Conservation (phyloP, 192 early-diverging fungal genomes). For the Coemansia biformis region DNA sequence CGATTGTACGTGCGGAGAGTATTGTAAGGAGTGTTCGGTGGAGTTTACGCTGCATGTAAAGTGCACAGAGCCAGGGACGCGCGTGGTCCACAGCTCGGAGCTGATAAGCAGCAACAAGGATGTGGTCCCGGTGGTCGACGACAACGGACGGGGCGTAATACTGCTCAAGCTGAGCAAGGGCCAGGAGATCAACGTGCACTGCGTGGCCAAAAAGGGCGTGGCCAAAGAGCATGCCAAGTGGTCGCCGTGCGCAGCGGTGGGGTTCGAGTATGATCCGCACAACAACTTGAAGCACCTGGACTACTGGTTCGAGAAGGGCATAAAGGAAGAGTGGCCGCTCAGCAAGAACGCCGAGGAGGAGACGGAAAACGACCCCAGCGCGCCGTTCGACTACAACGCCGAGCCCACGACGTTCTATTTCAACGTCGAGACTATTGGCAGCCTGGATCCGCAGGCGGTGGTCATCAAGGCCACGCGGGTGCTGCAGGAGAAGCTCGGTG, state of each 20-base stretch:
- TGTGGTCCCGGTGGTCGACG: slow-evolving; percentile 62
- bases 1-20: slow-evolving; percentile 72
- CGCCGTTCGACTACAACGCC: slow-evolving; percentile 74
- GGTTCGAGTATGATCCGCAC: slow-evolving; percentile 96
- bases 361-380: slow-evolving; percentile 27
- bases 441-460: slow-evolving; percentile 66
- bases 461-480: slow-evolving; percentile 64
- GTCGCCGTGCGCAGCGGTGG: slow-evolving; percentile 82
- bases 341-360: slow-evolving; percentile 65
- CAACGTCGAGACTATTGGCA: slow-evolving; percentile 73
- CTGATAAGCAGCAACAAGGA: slow-evolving; percentile 70
- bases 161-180: slow-evolving; percentile 87
- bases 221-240: slow-evolving; percentile 98
- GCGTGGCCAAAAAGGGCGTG: slow-evolving; percentile 94
- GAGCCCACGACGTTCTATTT: slow-evolving; percentile 76
- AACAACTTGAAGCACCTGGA: slow-evolving; percentile 85
- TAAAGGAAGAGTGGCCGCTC: slow-evolving; percentile 77
- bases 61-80: slow-evolving; percentile 71
- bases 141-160: slow-evolving; percentile 70
- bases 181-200: slow-evolving; percentile 84
- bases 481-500: slow-evolving; percentile 68
- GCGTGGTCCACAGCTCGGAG: slow-evolving; percentile 76
- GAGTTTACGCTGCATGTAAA: slow-evolving; percentile 80
- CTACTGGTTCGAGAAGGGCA: slow-evolving; percentile 89
- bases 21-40: slow-evolving; percentile 88